These are phyloP conservation scores for Gomphus sp. DNA, from an alignment of 1,284 basidiomycete genomes.

Conservation along the genomic window DNA sequence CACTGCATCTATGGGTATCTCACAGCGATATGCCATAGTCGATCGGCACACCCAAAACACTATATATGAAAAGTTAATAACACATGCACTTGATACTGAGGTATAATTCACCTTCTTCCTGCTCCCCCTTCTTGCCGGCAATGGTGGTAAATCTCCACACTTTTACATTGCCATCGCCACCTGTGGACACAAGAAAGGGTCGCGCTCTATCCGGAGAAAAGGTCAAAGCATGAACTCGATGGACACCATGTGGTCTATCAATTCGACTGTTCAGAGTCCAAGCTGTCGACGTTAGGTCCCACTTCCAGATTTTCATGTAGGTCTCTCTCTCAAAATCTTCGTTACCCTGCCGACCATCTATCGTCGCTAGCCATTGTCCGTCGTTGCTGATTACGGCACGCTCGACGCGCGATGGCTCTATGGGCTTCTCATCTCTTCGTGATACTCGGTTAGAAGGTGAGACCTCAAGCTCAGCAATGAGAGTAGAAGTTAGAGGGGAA, in stretches of 20 bases:
- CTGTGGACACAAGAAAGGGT: conserved; percentile 49
- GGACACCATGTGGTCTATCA: conserved; percentile 76
- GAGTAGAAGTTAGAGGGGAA: conserved; percentile 61
- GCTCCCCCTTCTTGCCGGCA: conserved; percentile 31
- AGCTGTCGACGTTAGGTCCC: conserved; percentile 45
- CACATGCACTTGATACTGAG: conserved; percentile 4
- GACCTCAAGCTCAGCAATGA: conserved; percentile 86
- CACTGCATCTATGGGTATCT: conserved; percentile 53
- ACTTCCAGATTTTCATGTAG: conserved; percentile 88
- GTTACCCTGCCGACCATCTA: conserved; percentile 70
- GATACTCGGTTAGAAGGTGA: conserved; percentile 91
- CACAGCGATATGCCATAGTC: conserved; percentile 59
- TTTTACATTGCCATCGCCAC: conserved; percentile 62
- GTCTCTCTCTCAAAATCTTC: conserved; percentile 57
- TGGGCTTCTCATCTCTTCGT: conserved; percentile 67
- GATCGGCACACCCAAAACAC: conserved; percentile 76
- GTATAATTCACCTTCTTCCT: conserved; percentile 34
- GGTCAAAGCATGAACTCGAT: conserved; percentile 54
- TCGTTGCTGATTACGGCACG: conserved; percentile 54
- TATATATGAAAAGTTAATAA: conserved; percentile 21
- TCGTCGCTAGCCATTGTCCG: conserved; percentile 91
- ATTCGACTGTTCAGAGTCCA: conserved; percentile 74
- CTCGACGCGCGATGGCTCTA: conserved; percentile 76
- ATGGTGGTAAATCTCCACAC: conserved; percentile 54
- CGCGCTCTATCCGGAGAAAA: conserved; percentile 39